phyloP scores from a whole-genome alignment of 2,329 filamentous ascomycete genomes.

The Herpotrichia juniperi region DNA sequence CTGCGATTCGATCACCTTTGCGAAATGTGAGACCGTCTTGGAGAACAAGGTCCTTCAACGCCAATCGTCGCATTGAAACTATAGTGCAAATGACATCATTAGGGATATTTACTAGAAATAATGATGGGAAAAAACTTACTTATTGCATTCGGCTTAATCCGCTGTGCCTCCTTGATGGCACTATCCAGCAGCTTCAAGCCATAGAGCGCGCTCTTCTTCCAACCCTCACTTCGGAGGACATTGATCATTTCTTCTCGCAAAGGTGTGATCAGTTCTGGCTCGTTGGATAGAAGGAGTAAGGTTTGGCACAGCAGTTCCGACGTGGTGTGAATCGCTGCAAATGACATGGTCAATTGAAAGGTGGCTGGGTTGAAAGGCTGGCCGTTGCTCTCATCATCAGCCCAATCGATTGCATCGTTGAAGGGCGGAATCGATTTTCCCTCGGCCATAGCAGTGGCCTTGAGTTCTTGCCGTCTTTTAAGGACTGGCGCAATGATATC shows the following conservation, averaged over 20 bases:
- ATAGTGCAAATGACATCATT: background rate
- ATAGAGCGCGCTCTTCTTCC: constrained; percentile 6
- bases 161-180: constrained; percentile 13
- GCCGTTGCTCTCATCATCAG: constrained; percentile 12
- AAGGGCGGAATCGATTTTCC: too few relatives aligned
- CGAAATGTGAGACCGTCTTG: constrained; percentile 19
- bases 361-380: background rate
- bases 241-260: constrained; percentile 17
- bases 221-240: background rate
- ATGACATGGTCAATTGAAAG: background rate
- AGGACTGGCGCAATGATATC: background rate
- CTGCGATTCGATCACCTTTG: too few relatives aligned
- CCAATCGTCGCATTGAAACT: constrained; percentile 12
- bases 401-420: constrained; percentile 13
- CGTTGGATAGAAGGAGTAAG: constrained; percentile 19
- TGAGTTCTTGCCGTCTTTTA: background rate
- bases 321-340: constrained; percentile 1
- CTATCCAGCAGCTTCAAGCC: constrained; percentile 14
- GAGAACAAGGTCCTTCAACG: constrained; percentile 10
- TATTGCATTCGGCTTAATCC: constrained; percentile 15
- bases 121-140: constrained; percentile 1
- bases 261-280: constrained; percentile 15
- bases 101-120: background rate
- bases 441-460: background rate
- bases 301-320: background rate